Conservation (phyloP, 2,329 filamentous ascomycete genomes). For the Aspergillus viridinutans region DNA sequence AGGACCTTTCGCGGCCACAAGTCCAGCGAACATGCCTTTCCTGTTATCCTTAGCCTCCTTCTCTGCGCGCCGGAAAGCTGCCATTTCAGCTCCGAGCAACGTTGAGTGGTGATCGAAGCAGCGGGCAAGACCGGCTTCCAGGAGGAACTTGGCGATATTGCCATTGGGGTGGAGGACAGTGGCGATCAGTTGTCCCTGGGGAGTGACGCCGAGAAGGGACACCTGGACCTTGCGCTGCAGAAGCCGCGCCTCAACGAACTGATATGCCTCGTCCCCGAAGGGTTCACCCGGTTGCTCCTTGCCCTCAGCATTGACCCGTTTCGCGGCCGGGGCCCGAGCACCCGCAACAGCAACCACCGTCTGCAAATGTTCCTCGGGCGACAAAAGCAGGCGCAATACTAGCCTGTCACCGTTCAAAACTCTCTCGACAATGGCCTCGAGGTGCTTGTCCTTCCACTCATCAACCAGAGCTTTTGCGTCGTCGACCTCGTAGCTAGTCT, state of each 20-base stretch:
- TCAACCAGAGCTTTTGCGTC: conserved; percentile 72
- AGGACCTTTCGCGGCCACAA: conserved; percentile 62
- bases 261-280: conserved; percentile 80
- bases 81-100: conserved; percentile 85
- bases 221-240: conserved; percentile 82
- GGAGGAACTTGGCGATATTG: conserved; percentile 86
- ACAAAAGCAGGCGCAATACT: conserved; percentile 74
- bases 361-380: conserved; percentile 80
- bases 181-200: conserved; percentile 87
- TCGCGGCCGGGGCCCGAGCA: conserved; percentile 83
- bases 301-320: conserved; percentile 74
- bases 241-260: conserved; percentile 80
- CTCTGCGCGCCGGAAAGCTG: conserved; percentile 76
- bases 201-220: conserved; percentile 78
- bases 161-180: conserved; percentile 82
- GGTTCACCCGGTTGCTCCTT: conserved; percentile 82
- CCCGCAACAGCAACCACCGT: conserved; percentile 86
- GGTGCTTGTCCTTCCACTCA: conserved; percentile 75
- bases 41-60: conserved; percentile 74
- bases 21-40: conserved; percentile 75
- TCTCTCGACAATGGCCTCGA: conserved; percentile 84
- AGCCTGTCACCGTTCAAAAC: conserved; percentile 88
- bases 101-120: conserved; percentile 97
- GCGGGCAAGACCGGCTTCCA: conserved; percentile 82
- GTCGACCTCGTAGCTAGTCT: conserved; percentile 75